Conservation (phyloP, 1,284 basidiomycete genomes). For the Marasmius tenuissimus region DNA sequence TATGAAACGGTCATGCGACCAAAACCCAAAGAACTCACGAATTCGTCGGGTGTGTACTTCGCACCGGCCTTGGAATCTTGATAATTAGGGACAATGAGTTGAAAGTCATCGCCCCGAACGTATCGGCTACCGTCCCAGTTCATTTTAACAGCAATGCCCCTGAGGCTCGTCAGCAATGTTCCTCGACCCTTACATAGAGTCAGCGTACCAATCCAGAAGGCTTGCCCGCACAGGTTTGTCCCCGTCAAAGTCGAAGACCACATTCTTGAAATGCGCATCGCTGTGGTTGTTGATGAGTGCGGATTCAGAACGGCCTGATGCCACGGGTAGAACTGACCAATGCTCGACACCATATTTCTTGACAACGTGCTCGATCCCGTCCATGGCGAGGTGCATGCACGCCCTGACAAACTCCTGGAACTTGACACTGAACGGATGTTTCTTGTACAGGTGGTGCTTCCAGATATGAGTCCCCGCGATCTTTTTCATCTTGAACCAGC, state of each 20-base stretch:
- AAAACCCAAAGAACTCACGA: background rate
- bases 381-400: background rate
- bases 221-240: background rate
- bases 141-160: slow-evolving; percentile 1
- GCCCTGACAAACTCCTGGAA: background rate
- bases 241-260: background rate
- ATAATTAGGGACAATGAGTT: background rate
- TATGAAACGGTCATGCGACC: background rate
- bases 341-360: slow-evolving; percentile 2
- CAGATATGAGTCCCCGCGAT: background rate
- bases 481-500: background rate
- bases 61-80: background rate
- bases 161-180: background rate
- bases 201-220: background rate
- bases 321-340: background rate
- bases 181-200: background rate
- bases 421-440: slow-evolving; percentile 4
- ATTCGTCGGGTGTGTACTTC: background rate
- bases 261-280: background rate
- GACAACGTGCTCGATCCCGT: background rate
- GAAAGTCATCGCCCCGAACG: background rate
- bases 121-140: background rate
- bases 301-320: background rate
- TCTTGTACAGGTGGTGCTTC: background rate
- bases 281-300: background rate